phyloP scores from a whole-genome alignment of 2,329 filamentous ascomycete species.

The Lachnellula willkommii region DNA sequence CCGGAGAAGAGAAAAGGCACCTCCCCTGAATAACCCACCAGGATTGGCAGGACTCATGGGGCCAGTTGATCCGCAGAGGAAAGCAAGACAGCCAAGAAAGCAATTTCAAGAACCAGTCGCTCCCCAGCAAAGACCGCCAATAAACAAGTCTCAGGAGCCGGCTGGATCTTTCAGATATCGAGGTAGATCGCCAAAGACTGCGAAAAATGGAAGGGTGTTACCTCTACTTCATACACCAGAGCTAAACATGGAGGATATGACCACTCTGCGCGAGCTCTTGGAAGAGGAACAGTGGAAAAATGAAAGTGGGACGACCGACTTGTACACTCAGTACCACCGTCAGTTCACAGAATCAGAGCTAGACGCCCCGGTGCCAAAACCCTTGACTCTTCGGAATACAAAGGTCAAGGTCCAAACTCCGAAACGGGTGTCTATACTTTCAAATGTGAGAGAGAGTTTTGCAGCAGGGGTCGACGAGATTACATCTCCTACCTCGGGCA shows the following conservation, averaged over 20 bases:
- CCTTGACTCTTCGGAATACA: background rate
- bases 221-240: background rate
- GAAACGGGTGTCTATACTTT: background rate
- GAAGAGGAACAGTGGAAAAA: background rate
- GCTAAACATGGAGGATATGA: background rate
- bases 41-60: too few relatives aligned
- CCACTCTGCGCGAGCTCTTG: background rate
- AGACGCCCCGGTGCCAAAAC: conserved; percentile 1
- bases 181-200: background rate
- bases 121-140: background rate
- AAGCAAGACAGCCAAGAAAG: too few relatives aligned
- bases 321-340: background rate
- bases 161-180: background rate
- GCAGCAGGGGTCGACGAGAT: conserved; percentile 4
- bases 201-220: background rate
- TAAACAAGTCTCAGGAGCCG: background rate
- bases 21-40: too few relatives aligned
- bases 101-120: too few relatives aligned
- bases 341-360: background rate
- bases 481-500: background rate
- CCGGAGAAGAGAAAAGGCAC: too few relatives aligned
- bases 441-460: background rate
- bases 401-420: background rate
- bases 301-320: background rate
- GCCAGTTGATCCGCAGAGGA: too few relatives aligned